Base-by-base conservation (phyloP, 129 eudicot species). In the Chrysanthemum lavandulifolium region DNA sequence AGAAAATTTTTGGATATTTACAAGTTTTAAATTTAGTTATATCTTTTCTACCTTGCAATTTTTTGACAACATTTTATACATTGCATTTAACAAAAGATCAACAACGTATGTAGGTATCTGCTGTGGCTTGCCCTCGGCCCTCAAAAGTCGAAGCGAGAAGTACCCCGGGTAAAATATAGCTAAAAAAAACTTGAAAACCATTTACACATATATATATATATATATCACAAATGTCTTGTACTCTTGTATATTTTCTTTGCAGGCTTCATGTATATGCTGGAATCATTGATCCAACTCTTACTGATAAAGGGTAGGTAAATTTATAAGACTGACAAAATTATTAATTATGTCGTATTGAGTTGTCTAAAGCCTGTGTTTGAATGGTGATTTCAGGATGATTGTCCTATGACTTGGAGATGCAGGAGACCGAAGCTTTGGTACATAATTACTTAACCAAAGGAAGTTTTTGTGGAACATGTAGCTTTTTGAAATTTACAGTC, bases 361-460 rank as follows among this genome's bases (percentile, higher is more conserved):
- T 16, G 62, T 75, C 15, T 67, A 63, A 81, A 5, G 40, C 40
- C 11, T 4, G 19, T 62, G 13, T 18, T 68, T 14, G 64, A 40
- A 29, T 68, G 76, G 57, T 16, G 76, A 64, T 77, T 73, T 58
- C 87, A 94, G 98, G 89, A 84, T 90, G 82, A 94, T 94, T 58
- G 68, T 94, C 63, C 98, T 97, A 13, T 97, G 98, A 57, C 88
- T 94, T 5, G 98, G 98, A 18, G 97, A 94, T 90, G 98, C 98
- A 47, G 98, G 98, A 65, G 93, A 94, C 76, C 89, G 98, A 25
- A 84, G 97, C 79, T 94, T 80, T 83, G 96, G 88, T 33, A 94
- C 98, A 78, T 87, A 85, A 87, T 76, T n/a, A 19, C 21, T 18
- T 40, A 40, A 19, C 47, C 47, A 6, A 40, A 40, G 47, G 47